Conservation (phyloP, 129 eudicot species). For the Artemisia tridentata region DNA sequence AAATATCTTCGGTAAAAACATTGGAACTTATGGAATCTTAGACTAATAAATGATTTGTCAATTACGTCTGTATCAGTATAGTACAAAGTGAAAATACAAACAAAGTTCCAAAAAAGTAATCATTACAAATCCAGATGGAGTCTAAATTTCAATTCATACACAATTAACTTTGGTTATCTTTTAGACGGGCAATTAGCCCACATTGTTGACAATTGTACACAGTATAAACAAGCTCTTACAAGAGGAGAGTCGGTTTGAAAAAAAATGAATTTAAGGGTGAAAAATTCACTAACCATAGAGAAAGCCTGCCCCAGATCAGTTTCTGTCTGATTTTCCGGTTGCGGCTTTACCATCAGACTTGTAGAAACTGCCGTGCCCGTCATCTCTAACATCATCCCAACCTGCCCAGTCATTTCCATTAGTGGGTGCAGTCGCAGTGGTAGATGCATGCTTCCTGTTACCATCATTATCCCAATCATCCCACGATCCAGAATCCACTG, state of each 20-base stretch:
- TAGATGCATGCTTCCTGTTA: conserved; percentile 39
- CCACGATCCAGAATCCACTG: conserved; percentile 67
- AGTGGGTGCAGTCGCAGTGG: conserved; percentile 38
- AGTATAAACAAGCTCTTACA: not conserved
- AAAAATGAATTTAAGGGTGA: conserved; percentile 7
- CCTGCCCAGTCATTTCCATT: conserved; percentile 89
- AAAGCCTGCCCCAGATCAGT: conserved; percentile 88
- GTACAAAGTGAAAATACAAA: conserved; percentile 24
- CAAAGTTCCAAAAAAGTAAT: not conserved
- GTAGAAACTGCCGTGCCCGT: conserved; percentile 57
- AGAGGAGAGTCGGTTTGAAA: not conserved
- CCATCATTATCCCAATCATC: conserved; percentile 84
- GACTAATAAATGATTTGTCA: conserved; percentile 2
- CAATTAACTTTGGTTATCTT: conserved; percentile 28
- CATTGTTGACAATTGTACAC: conserved; percentile 44
- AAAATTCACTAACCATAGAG: conserved; percentile 49
- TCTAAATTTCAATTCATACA: conserved; percentile 25
- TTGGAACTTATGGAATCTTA: not conserved
- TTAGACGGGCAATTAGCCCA: conserved; percentile 36
- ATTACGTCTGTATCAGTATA: conserved; percentile 6
- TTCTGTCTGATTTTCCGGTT: conserved; percentile 61
- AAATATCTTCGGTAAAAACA: not conserved
- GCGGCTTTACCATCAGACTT: conserved; percentile 41
- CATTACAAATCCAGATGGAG: conserved; percentile 32
- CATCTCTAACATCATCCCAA: conserved; percentile 92